phyloP scores from a whole-genome alignment of 805 yeast species.

The Schizosaccharomyces octosporus region DNA sequence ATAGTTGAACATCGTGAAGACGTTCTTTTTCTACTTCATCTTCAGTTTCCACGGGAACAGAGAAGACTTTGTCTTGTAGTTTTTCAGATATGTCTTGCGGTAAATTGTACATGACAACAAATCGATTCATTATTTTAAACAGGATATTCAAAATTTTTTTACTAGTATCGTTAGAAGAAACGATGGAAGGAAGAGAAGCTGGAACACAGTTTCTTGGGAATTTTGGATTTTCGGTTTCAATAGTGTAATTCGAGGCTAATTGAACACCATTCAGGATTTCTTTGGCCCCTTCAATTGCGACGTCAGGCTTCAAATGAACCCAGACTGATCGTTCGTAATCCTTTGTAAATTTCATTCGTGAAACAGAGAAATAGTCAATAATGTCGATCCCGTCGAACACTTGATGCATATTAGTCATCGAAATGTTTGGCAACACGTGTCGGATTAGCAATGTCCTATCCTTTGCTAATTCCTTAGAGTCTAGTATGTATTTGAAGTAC shows the following conservation, averaged over 20 bases:
- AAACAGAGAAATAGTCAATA: background rate
- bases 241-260: background rate
- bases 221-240: background rate
- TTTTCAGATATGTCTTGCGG: too few species aligned
- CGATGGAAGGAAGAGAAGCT: background rate
- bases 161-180: background rate
- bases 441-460: background rate
- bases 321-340: background rate
- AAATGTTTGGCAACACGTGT: background rate
- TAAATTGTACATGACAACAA: too few species aligned
- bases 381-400: background rate
- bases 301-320: background rate
- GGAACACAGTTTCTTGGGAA: background rate
- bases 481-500: background rate
- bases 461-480: background rate
- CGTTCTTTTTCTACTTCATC: too few species aligned
- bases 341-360: background rate
- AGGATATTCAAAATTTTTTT: background rate
- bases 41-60: too few species aligned
- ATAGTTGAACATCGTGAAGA: background rate
- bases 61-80: too few species aligned
- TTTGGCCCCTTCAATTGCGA: background rate
- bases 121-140: too few species aligned
- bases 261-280: background rate
- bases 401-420: background rate